Percentiles rank a stretch among this genome's conserved stretches.
Conservation (phyloP, 2,329 filamentous ascomycete species). For the Emericellopsis atlantica region DNA sequence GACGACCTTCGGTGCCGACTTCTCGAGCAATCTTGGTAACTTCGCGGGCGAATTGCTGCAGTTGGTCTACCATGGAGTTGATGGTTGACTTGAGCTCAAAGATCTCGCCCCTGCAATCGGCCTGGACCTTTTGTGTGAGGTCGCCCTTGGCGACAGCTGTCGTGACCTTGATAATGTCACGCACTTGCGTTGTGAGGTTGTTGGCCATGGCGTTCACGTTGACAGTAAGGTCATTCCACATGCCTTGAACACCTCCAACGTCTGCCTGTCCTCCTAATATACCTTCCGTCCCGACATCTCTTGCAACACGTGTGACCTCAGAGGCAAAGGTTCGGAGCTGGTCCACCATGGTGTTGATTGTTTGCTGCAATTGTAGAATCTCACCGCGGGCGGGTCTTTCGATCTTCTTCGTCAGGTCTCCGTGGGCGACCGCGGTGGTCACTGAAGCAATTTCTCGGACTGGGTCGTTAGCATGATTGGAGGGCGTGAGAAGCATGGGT, state of each 20-base stretch:
- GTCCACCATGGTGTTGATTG: slow-evolving; percentile 84
- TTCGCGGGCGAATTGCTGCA: slow-evolving; percentile 92
- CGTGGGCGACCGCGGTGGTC: slow-evolving; percentile 71
- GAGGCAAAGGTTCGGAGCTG: slow-evolving; percentile 74
- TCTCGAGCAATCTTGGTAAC: slow-evolving; percentile 94
- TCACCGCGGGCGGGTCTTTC: slow-evolving; percentile 70
- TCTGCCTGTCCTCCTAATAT: slow-evolving; percentile 73
- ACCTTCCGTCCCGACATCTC: slow-evolving; percentile 76
- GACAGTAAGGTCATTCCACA: slow-evolving; percentile 44
- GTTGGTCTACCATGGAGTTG: slow-evolving; percentile 97
- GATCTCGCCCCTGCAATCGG: slow-evolving; percentile 84
- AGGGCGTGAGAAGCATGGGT: background rate
- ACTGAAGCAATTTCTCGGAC: slow-evolving; percentile 78
- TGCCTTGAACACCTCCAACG: slow-evolving; percentile 53
- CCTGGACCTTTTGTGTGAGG: slow-evolving; percentile 91
- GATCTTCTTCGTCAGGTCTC: slow-evolving; percentile 75
- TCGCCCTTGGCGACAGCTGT: slow-evolving; percentile 71
- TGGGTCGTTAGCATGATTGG: slow-evolving; percentile 10
- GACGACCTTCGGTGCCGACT: slow-evolving; percentile 87
- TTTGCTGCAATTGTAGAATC: slow-evolving; percentile 72
- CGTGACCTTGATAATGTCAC: slow-evolving; percentile 81
- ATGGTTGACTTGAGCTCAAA: slow-evolving; percentile 94
- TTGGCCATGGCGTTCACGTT: slow-evolving; percentile 85
- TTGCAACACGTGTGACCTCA: slow-evolving; percentile 70
- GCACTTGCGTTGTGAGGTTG: slow-evolving; percentile 77